Evolutionary conservation across 1,284 basidiomycete species (phyloP).

Genomic region (Tremellales sp.): DNA sequence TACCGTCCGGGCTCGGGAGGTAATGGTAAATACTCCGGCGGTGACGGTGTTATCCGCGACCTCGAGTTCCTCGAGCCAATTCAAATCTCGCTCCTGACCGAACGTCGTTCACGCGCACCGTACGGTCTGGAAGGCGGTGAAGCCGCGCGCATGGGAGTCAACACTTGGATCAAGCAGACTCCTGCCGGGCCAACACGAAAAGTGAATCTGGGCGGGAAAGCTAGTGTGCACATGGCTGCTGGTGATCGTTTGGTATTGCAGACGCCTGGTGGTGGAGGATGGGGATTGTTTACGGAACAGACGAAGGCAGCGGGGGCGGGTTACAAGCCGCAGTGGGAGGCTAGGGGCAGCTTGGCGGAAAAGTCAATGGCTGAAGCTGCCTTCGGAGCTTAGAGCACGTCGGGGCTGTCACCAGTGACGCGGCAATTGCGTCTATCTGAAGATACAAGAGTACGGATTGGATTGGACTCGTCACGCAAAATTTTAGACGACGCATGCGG

Average conservation of each 20-base stretch:
- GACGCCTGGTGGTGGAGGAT: conserved; percentile 38
- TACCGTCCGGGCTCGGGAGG: conserved; percentile 74
- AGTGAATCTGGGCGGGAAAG: conserved; percentile 90
- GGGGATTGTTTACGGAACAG: conserved; percentile 57
- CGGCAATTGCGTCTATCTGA: no score
- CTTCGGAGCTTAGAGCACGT: conserved; percentile 46
- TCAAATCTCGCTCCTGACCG: conserved; percentile 67
- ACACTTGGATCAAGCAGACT: conserved; percentile 26
- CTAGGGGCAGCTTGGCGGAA: conserved; percentile 69
- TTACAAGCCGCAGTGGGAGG: conserved; percentile 55
- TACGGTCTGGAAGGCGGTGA: conserved; percentile 32
- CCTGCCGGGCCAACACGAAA: conserved; percentile 65
- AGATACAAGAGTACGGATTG: no score
- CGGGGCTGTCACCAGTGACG: no score
- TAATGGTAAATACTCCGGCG: conserved; percentile 70
- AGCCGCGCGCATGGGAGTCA: conserved; percentile 22
- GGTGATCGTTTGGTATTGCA: conserved; percentile 32
- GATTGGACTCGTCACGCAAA: no score
- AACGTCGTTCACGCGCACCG: conserved; percentile 28
- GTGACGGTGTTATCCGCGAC: conserved; percentile 82
- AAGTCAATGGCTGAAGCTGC: conserved; percentile 64
- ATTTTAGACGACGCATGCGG: no score
- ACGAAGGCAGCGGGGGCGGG: conserved; percentile 65
- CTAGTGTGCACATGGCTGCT: conserved; percentile 55
- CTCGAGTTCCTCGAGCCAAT: conserved; percentile 82